Base-by-base conservation (phyloP, 331 rosid species). In the Quercus phellos region DNA sequence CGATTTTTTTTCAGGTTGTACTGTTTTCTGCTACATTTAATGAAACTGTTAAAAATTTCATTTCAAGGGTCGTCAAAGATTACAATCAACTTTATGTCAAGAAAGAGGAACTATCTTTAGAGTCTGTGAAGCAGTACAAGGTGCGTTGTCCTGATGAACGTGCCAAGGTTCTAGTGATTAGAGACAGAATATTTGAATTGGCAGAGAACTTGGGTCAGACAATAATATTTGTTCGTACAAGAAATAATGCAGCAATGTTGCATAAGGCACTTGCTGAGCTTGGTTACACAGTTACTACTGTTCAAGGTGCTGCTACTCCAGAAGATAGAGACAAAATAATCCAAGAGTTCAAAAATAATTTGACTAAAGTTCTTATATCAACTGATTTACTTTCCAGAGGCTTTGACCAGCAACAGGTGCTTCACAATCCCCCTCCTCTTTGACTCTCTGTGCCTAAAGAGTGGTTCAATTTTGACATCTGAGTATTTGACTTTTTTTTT, bases 331-430 rank as follows among this genome's bases (percentile, higher is more conserved):
- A 94, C 85, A 92, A 90, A 86, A 86, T 94, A 16, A 83, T 94
- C 73, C 93, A 84, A 63, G 99, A 94, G 87, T 94, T 94, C 84
- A 92, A 80, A 79, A 94, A 90, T 63, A 94, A 94, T 68, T 76
- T 94, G 43, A 92, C 97, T 17, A 88, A 88, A 79, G 98, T 94
- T 74, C 96, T 94, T 73, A 94, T 94, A 77, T 88, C 98, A 27
- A 94, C 98, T 6, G 98, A 94, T 76, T 78, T 94, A 67, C 93
- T 94, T 43, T 93, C 98, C 24, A 90, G 97, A 59, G 99, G 99
- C 72, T 94, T 94, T 75, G 99, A 94, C 84, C 97, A 94, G 70
- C 99, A 94, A 53, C 95, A 94, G 90, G 99, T 94, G 75, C 82
- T 61, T 43, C 35, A 51, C 29, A 14, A 60, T 46, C 38, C 42